Evolutionary conservation across 768 basidiomycete genomes (phyloP), one percentile per base, ranked within the genome.

Genomic region (Candolleomyces efflorescens): DNA sequence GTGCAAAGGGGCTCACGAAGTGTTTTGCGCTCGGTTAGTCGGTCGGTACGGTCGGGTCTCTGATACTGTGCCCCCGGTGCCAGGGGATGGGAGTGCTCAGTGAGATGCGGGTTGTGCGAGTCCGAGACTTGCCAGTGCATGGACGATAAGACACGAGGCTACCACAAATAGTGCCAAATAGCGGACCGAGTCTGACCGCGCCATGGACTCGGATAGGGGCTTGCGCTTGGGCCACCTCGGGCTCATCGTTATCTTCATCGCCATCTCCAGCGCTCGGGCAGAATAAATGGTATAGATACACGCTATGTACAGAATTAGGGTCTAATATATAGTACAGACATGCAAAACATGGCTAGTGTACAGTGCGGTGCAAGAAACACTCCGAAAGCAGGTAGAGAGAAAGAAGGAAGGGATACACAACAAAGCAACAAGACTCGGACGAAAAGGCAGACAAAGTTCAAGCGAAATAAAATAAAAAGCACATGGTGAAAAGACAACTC

Each of bases 131-230:
- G 36, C 36, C 51, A 53, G 27, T 53, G 51, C 51, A 37, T 20
- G 32, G 51, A 36, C 51, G 27, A 27, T 53, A 32, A 18, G 17
- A 43, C 51, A 53, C 51, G 51, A 53, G 51, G 51, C 51, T 50
- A 22, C 9, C 27, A n/a, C 27, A 50, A 26, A 26, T 18, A 50
- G 6, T 1, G 23, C 4, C 49, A 50, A 50, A 50, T 32, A 53
- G 32, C 36, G 51, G 37, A 53, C 51, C 49, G 27, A 17, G 18
- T 15, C 49, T 27, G 20, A 26, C 51, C 51, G 51, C n/a, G n/a
- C 51, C 51, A 36, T 53, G 51, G 51, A 53, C 51, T 50, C 20
- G 20, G n/a, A 44, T 44, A 27, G 49, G 49, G 26, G 49, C 49
- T 24, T 36, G 15, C 46, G 17, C 13, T 44, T 22, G 46, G 46